A percentile compares a stretch with the other conserved stretches of the same genome.
Evolutionary conservation across 73 alveolate genomes (phyloP).

Genomic region (Stentor roeselii): DNA sequence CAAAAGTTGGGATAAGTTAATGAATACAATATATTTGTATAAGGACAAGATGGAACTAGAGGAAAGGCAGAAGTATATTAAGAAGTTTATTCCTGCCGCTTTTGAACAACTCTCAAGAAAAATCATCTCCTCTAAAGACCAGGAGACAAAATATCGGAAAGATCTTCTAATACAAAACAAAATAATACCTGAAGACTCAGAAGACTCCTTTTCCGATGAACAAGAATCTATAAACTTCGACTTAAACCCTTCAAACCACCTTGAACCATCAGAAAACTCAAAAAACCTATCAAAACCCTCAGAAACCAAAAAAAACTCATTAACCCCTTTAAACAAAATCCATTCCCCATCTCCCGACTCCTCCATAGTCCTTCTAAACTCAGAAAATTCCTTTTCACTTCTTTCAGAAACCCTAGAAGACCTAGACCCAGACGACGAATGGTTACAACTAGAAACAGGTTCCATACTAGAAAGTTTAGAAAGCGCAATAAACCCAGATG

Average conservation of each 20-base stretch:
- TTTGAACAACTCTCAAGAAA: constrained; percentile 36
- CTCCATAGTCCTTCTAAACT: background rate
- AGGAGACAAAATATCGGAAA: background rate
- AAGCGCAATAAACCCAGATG: background rate
- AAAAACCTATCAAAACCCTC: background rate
- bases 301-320: background rate
- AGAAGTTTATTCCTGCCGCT: constrained; percentile 65
- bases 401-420: background rate
- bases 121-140: background rate
- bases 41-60: constrained; percentile 55
- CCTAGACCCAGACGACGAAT: constrained; percentile 20
- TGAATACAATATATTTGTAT: constrained; percentile 43
- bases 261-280: background rate
- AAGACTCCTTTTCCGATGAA: background rate
- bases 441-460: background rate
- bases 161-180: background rate
- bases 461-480: background rate
- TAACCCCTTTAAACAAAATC: background rate
- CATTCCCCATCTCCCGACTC: background rate
- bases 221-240: background rate
- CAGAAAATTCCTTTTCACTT: background rate
- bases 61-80: constrained; percentile 54
- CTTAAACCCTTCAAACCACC: constrained; percentile 2
- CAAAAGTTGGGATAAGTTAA: constrained; percentile 42
- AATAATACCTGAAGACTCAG: background rate